phyloP scores from a whole-genome alignment of 345 rosid species.

The Camelina neglecta region DNA sequence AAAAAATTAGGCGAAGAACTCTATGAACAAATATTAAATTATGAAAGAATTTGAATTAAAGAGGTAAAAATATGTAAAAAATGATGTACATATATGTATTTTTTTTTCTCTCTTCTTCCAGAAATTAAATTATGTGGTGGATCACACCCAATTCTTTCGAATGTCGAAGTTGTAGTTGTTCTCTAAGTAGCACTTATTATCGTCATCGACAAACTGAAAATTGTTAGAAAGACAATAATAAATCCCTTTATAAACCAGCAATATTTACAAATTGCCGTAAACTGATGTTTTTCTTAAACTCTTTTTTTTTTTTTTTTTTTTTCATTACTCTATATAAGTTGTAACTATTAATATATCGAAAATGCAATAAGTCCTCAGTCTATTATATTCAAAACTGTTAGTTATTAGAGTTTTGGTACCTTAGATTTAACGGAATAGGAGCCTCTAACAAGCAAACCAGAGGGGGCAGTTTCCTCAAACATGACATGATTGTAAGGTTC shows the following conservation, averaged over 20 bases:
- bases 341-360: background rate
- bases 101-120: conserved; percentile 27
- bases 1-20: conserved; percentile 7
- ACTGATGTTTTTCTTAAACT: background rate
- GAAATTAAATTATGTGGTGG: background rate
- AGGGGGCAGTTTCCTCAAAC: conserved; percentile 85
- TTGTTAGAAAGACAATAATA: background rate
- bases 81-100: background rate
- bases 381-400: no score
- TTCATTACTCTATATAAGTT: background rate
- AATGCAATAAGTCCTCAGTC: no score
- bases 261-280: background rate
- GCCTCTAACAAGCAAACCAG: conserved; percentile 88
- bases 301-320: no score
- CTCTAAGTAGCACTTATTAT: conserved; percentile 78
- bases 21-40: background rate
- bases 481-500: conserved; percentile 74
- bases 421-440: conserved; percentile 76
- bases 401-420: conserved; percentile 45
- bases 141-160: conserved; percentile 63
- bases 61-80: conserved; percentile 4
- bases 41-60: background rate
- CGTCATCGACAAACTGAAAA: conserved; percentile 73
- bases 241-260: background rate
- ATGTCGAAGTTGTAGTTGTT: conserved; percentile 75